Base-by-base conservation (phyloP, 768 basidiomycete species). In the Kwoniella newhampshirensis region DNA sequence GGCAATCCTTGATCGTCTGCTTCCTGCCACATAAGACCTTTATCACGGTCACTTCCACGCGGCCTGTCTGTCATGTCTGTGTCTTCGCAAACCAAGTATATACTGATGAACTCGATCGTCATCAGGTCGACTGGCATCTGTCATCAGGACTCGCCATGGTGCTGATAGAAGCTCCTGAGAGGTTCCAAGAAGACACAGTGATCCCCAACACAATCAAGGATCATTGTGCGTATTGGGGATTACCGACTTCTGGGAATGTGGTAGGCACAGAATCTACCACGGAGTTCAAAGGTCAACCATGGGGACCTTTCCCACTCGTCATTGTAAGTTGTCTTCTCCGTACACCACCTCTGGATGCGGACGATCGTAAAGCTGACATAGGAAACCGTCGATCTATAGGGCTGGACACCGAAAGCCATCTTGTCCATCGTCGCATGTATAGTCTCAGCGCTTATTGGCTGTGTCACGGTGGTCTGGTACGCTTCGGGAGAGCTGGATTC, bases 391-490 rank as follows among this genome's bases (percentile, higher is more conserved):
- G n/a, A n/a, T n/a, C n/a, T 2, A 40, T 37, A 72, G 56, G 77
- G 75, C 44, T 78, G 78, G 78, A 76, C 74, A 48, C 65, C 77
- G 17, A 77, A 77, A 59, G 78, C 76, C 26, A 67, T 68, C 56
- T 65, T 62, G 18, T 66, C 70, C 21, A 58, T 77, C 43, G 71
- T 71, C 15, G 87, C 86, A 20, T 90, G 87, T 62, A 85, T 97
- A 30, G 77, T 97, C 50, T 83, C 89, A 1, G 92, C 91, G 1
- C 79, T 88, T 17, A 60, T 94, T 36, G 94, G 94, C 0, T 88
- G 94, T 85, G 60, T 79, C 8, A 82, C 84, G 0, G 89, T 94
- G 23, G 78, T 85, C 35, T 98, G 92, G 91, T 98, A 98, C 77
- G 79, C 86, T 30, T 78, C 85, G 46, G 89, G 89, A 18, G 84